A percentile compares a stretch with the other conserved stretches of the same genome.
phyloP scores from a whole-genome alignment of 2,329 filamentous ascomycete species.

The Penicillium sp. region DNA sequence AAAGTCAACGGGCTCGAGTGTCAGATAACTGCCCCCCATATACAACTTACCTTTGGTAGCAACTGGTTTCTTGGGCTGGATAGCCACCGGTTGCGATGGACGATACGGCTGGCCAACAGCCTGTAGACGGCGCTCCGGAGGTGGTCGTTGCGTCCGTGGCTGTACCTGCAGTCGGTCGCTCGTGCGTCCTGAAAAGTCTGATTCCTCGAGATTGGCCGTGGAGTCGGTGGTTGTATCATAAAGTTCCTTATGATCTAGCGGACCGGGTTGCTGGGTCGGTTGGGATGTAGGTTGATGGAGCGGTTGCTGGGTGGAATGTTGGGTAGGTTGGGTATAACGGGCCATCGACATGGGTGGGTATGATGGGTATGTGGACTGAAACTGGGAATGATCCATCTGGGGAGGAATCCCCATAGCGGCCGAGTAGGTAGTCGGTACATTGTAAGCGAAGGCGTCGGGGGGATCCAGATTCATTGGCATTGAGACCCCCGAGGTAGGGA shows the following conservation, averaged over 20 bases:
- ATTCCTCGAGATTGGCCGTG: slow-evolving; percentile 19
- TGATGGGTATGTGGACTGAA: slow-evolving; percentile 11
- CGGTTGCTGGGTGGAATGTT: too few relatives aligned
- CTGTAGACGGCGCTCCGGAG: slow-evolving; percentile 18
- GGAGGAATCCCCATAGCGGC: slow-evolving; percentile 19
- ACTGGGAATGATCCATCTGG: slow-evolving; percentile 17
- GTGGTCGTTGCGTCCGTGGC: slow-evolving; percentile 4
- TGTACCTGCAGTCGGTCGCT: slow-evolving; percentile 13
- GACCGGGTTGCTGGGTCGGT: neutral
- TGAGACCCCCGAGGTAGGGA: slow-evolving; percentile 14
- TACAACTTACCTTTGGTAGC: slow-evolving; percentile 27
- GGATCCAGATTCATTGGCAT: slow-evolving; percentile 26
- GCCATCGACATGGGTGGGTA: slow-evolving; percentile 5
- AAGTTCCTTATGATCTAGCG: slow-evolving; percentile 1
- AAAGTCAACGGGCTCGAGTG: neutral
- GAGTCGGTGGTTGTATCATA: slow-evolving; percentile 15
- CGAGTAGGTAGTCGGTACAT: slow-evolving; percentile 23
- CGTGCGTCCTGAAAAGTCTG: slow-evolving; percentile 18
- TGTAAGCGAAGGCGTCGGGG: slow-evolving; percentile 23
- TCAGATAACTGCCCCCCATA: neutral
- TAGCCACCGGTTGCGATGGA: slow-evolving; percentile 23
- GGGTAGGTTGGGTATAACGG: slow-evolving; percentile 12
- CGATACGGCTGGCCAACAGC: slow-evolving; percentile 19
- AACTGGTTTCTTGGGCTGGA: slow-evolving; percentile 33
- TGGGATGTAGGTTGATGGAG: too few relatives aligned